Conservation (phyloP, 768 basidiomycete genomes). For the Lactarius trivialis region DNA sequence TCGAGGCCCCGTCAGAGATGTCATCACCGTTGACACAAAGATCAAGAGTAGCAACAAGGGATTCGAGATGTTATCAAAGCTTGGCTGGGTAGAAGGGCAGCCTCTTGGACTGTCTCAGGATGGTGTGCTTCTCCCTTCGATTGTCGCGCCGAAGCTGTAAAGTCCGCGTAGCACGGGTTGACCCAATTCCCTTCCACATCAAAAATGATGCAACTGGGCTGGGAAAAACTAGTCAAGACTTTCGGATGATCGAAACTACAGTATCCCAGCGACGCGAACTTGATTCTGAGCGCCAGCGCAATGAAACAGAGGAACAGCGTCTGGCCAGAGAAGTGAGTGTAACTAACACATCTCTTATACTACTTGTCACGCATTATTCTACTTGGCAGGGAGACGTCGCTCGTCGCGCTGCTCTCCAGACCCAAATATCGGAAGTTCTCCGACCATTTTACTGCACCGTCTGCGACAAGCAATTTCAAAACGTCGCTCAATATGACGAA, state of each 20-base stretch:
- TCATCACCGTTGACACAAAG: constrained; percentile 75
- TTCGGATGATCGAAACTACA: constrained; percentile 78
- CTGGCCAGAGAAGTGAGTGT: constrained; percentile 56
- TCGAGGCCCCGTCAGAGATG: constrained; percentile 46
- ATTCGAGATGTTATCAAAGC: constrained; percentile 70
- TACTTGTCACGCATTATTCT: neutral
- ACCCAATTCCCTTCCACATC: constrained; percentile 76
- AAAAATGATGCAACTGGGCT: constrained; percentile 75
- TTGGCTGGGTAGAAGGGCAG: constrained; percentile 79
- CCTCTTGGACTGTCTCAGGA: constrained; percentile 71
- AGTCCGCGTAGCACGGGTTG: constrained; percentile 55
- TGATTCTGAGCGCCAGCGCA: constrained; percentile 75
- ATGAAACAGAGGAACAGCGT: constrained; percentile 75
- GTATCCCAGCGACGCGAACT: constrained; percentile 75
- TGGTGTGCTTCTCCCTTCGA: constrained; percentile 38
- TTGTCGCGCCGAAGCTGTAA: constrained; percentile 1
- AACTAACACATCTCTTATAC: neutral
- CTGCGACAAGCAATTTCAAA: constrained; percentile 86
- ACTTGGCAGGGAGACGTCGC: constrained; percentile 51
- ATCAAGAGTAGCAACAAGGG: constrained; percentile 77
- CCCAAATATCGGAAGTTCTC: constrained; percentile 61
- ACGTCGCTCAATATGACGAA: constrained; percentile 81
- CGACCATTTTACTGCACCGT: constrained; percentile 73
- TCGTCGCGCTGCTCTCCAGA: constrained; percentile 55
- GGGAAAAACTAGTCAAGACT: constrained; percentile 72